Conservation (phyloP, 2,329 filamentous ascomycete species). For the Arthrobotrys iridis region DNA sequence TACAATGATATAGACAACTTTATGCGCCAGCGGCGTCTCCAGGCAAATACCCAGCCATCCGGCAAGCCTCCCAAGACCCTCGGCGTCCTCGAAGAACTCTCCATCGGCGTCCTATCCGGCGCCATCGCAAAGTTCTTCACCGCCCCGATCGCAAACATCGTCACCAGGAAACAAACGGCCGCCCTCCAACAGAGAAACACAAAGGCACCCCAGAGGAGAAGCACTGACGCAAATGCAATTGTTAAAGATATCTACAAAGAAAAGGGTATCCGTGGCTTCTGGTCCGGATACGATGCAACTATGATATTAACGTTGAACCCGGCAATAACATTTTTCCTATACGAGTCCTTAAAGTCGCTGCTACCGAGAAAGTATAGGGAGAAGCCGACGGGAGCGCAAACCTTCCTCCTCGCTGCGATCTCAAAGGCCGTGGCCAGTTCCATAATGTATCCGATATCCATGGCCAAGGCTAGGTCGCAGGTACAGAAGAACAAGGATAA, state of each 20-base stretch:
- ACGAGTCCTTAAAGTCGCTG: constrained; percentile 73
- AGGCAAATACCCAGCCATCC: constrained; percentile 60
- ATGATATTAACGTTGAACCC: constrained; percentile 85
- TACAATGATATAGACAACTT: constrained; percentile 68
- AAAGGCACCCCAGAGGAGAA: neutral
- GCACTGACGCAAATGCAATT: constrained; percentile 67
- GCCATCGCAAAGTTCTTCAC: constrained; percentile 79
- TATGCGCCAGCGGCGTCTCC: constrained; percentile 61
- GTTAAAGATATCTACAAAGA: constrained; percentile 72
- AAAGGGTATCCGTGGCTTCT: constrained; percentile 79
- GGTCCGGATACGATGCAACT: constrained; percentile 86
- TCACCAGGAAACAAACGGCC: constrained; percentile 81
- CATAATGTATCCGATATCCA: constrained; percentile 84
- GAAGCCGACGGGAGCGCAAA: constrained; percentile 63
- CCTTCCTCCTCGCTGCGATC: constrained; percentile 75
- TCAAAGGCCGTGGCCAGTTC: constrained; percentile 81
- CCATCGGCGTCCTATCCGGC: constrained; percentile 77
- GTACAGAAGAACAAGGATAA: constrained; percentile 64
- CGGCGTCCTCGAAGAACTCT: constrained; percentile 75
- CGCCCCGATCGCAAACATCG: constrained; percentile 82
- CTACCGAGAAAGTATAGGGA: constrained; percentile 67
- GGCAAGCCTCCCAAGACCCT: constrained; percentile 62
- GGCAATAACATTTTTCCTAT: constrained; percentile 83
- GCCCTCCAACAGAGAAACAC: constrained; percentile 43
- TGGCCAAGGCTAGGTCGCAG: constrained; percentile 83